Evolutionary conservation across 2,329 filamentous ascomycete species (phyloP), one percentile per base, ranked within the genome.

Genomic region (Paecilomyces variotii): DNA sequence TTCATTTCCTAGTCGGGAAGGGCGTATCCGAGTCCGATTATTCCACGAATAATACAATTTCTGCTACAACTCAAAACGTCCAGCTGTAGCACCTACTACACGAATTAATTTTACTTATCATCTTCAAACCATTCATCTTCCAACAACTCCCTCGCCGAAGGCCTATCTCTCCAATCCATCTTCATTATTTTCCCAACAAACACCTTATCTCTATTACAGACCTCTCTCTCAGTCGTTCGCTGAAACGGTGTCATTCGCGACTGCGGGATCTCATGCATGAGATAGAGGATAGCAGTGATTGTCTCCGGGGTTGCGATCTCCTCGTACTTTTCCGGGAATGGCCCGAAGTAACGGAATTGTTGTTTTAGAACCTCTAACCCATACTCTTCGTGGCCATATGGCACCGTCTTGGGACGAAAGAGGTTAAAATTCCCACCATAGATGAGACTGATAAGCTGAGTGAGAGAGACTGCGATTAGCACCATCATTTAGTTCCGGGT

Each of bases 311-410:
- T 28, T 11, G 54, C 56, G 30, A 63, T 56, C 27, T 61, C 57
- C 45, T 57, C 39, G n/a, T 61, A 59, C 35, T 59, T 58, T 6
- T 11, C 56, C 24, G 59, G 61, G 25, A 54, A 63, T 50, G 57
- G 63, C 5, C 64, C 61, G 50, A 63, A 65, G 49, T 61, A 62
- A 7, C 62, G 57, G 34, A 63, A 65, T 39, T 64, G 61, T 54
- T 62, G 61, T 30, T 61, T 64, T 25, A 65, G 32, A 25, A 63
- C 60, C 56, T 65, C 61, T 11, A 64, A 49, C 1, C 45, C 54
- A 25, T 65, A 65, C 35, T 65, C 62, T 53, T 62, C 61, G 56
- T 65, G 64, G 34, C 56, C 64, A 57, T 61, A 64, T 2, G 57
- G 57, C 7, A 64, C 64, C 11, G 59, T 56, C n/a, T 35, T 49